Percentiles rank a stretch among this genome's conserved stretches.
Evolutionary conservation across 2,329 filamentous ascomycete genomes (phyloP).

Genomic region (Colletotrichum viniferum): DNA sequence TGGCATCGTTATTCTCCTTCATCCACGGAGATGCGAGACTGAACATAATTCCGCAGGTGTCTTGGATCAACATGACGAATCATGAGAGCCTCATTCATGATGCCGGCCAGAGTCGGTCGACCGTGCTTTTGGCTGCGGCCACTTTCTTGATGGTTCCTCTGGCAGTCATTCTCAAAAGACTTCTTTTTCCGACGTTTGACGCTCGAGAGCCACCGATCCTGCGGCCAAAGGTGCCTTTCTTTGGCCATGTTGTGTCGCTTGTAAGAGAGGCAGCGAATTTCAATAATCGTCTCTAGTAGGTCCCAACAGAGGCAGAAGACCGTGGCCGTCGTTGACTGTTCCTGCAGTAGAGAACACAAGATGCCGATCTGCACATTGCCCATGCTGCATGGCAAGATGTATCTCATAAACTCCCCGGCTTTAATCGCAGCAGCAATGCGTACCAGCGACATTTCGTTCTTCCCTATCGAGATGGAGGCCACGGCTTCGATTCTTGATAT

Average conservation of each 20-base stretch:
- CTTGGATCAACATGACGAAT: background rate
- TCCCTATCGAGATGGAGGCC: slow-evolving; percentile 42
- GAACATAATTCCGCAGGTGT: background rate
- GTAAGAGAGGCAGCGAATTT: slow-evolving; percentile 40
- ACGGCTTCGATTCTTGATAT: slow-evolving; percentile 41
- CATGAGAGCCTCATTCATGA: background rate
- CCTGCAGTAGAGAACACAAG: slow-evolving; percentile 24
- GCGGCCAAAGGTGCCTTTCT: slow-evolving; percentile 42
- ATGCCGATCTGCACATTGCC: slow-evolving; percentile 47
- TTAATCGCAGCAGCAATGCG: slow-evolving; percentile 46
- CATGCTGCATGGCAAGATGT: slow-evolving; percentile 46
- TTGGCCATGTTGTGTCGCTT: slow-evolving; percentile 51
- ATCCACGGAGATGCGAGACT: background rate
- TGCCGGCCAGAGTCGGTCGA: background rate
- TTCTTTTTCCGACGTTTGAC: slow-evolving; percentile 23
- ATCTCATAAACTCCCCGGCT: slow-evolving; percentile 46
- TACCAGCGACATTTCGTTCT: slow-evolving; percentile 46
- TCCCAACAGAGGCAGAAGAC: background rate
- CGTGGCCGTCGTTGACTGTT: background rate
- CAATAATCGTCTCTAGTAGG: slow-evolving; percentile 40
- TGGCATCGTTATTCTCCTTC: background rate
- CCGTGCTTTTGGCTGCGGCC: background rate
- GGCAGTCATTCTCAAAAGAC: background rate
- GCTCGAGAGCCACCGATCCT: slow-evolving; percentile 47
- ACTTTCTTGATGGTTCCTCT: background rate